These are phyloP conservation scores for Trichoderma harzianum DNA, from an alignment of 2,329 filamentous ascomycete species.

Conservation along the genomic window DNA sequence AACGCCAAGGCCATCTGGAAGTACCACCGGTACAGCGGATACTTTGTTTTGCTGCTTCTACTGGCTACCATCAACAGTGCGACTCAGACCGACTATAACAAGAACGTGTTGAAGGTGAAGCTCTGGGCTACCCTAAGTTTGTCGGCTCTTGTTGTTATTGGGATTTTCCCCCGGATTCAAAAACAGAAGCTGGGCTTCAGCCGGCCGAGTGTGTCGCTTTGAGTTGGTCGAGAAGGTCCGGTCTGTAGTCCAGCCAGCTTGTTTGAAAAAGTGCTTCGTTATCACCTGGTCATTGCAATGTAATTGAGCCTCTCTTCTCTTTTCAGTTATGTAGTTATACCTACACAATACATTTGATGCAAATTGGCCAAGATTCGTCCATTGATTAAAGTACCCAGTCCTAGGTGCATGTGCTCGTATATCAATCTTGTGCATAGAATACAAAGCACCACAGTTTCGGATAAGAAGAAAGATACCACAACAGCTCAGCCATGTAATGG, in stretches of 20 bases:
- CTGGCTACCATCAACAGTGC: conserved; percentile 72
- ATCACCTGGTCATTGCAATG: background rate
- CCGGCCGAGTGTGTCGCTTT: conserved; percentile 13
- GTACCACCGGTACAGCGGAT: conserved; percentile 79
- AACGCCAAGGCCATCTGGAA: conserved; percentile 84
- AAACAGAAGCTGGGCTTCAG: conserved; percentile 69
- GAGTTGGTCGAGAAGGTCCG: background rate
- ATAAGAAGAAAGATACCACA: background rate
- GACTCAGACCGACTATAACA: conserved; percentile 71
- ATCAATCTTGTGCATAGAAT: background rate
- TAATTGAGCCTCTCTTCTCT: background rate
- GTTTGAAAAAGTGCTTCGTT: background rate
- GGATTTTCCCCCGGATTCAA: conserved; percentile 75
- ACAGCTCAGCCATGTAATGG: background rate
- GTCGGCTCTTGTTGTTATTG: conserved; percentile 62
- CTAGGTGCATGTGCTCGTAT: background rate
- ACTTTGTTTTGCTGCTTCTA: conserved; percentile 66
- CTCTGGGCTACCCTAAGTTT: conserved; percentile 73
- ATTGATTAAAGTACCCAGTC: background rate
- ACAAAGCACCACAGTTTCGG: background rate
- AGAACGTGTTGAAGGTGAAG: conserved; percentile 65
- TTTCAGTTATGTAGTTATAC: background rate
- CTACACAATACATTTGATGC: background rate
- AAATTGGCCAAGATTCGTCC: background rate
- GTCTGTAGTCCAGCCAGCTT: background rate